Evolutionary conservation across 495 filamentous ascomycete species (phyloP).

Genomic region (Penicillium canescens): DNA sequence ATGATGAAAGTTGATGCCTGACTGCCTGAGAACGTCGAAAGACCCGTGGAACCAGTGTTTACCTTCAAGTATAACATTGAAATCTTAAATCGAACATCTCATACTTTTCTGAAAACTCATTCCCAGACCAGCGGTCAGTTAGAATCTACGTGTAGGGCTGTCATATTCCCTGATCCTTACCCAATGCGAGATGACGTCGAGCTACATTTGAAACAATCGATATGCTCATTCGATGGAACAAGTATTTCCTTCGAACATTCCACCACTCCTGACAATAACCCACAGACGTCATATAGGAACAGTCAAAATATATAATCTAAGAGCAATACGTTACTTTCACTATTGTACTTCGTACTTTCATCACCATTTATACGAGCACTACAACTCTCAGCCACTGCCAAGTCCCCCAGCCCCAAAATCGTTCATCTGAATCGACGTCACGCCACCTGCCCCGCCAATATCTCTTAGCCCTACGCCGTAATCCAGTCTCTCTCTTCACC

Average conservation of each 20-base stretch:
- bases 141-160: conserved; percentile 7
- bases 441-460: conserved; percentile 29
- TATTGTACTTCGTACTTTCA: background rate
- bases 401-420: conserved; percentile 9
- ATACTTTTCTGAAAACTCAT: too few relatives aligned
- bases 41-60: conserved; percentile 26
- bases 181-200: conserved; percentile 24
- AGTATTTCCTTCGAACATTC: background rate
- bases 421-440: conserved; percentile 22
- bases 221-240: conserved; percentile 5
- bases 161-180: conserved; percentile 11
- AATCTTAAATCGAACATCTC: too few relatives aligned
- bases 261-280: background rate
- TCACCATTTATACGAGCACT: background rate
- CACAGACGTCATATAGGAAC: conserved; percentile 1
- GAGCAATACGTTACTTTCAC: background rate
- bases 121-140: background rate
- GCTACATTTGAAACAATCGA: background rate
- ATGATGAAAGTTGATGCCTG: too few relatives aligned
- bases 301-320: conserved; percentile 3
- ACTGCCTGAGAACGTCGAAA: background rate
- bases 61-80: background rate
- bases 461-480: background rate
- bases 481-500: conserved; percentile 3
- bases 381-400: conserved; percentile 16